A percentile compares a stretch with the other conserved stretches of the same genome.
Evolutionary conservation across 768 basidiomycete species (phyloP).

Genomic region (Nevesoporus exiguus): DNA sequence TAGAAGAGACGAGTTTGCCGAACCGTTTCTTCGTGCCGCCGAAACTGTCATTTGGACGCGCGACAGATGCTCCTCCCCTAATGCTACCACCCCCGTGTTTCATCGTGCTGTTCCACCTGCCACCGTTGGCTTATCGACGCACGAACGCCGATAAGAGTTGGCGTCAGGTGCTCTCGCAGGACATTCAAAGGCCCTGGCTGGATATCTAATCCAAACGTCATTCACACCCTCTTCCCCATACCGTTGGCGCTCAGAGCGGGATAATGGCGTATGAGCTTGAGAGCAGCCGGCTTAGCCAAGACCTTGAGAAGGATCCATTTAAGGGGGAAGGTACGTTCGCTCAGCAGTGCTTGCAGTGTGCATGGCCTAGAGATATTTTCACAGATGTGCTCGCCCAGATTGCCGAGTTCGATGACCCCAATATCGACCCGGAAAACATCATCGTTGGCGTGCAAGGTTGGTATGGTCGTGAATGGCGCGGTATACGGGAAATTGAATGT

Average conservation of each 20-base stretch:
- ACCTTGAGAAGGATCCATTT: constrained; percentile 12
- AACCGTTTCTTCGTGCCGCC: background rate
- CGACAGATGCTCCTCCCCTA: background rate
- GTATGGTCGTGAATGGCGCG: background rate
- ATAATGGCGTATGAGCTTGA: constrained; percentile 16
- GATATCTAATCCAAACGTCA: too few relatives aligned
- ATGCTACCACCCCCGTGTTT: background rate
- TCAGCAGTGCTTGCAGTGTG: background rate
- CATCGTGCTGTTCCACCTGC: background rate
- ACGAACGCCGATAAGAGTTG: background rate
- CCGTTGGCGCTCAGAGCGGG: background rate
- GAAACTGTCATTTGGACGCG: background rate
- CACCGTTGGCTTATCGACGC: background rate
- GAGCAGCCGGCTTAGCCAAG: background rate
- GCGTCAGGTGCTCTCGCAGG: background rate
- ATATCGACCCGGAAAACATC: constrained; percentile 27
- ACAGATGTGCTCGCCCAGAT: constrained; percentile 3
- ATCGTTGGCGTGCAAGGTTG: constrained; percentile 20
- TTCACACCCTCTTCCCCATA: background rate
- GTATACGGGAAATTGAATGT: constrained; percentile 11
- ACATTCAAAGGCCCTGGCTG: background rate
- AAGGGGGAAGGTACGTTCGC: constrained; percentile 8
- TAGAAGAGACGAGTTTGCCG: background rate
- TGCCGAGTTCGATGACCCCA: constrained; percentile 36
- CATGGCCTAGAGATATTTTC: background rate